Conservation (phyloP, 2,329 filamentous ascomycete species). For the Aureobasidium sp. region DNA sequence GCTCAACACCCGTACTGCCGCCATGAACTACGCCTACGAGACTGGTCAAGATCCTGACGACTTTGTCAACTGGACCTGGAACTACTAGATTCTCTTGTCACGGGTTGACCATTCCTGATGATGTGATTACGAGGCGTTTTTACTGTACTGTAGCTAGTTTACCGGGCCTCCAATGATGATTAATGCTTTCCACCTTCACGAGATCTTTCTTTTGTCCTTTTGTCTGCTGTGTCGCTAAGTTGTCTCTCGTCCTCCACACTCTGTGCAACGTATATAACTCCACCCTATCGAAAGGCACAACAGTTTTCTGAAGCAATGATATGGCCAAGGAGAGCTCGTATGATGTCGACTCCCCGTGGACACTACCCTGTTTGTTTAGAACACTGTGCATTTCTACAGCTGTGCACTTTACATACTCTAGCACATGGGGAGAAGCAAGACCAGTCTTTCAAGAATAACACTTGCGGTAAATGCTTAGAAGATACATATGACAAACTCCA, state of each 20-base stretch:
- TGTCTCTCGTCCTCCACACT: too few relatives aligned
- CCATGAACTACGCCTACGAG: conserved; percentile 60
- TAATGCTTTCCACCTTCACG: not conserved
- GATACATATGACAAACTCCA: not conserved
- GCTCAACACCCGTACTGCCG: conserved; percentile 57
- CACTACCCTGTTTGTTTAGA: too few relatives aligned
- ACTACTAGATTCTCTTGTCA: conserved; percentile 28
- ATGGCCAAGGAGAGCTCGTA: too few relatives aligned
- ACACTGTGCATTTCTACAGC: too few relatives aligned
- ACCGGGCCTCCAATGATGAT: not conserved
- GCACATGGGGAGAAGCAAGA: too few relatives aligned
- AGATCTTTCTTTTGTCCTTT: not conserved
- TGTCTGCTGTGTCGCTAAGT: not conserved
- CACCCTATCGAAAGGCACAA: too few relatives aligned
- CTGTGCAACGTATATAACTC: too few relatives aligned
- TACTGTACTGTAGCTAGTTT: not conserved
- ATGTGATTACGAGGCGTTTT: not conserved
- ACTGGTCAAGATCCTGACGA: conserved; percentile 62
- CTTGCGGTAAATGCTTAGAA: too few relatives aligned
- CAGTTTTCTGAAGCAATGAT: too few relatives aligned
- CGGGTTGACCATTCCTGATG: not conserved
- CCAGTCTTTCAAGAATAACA: too few relatives aligned
- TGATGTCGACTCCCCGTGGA: too few relatives aligned
- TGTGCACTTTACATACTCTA: too few relatives aligned
- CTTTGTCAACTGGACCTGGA: conserved; percentile 62